Base-by-base conservation (phyloP, 345 rosid genomes). In the Barbarea vulgaris region DNA sequence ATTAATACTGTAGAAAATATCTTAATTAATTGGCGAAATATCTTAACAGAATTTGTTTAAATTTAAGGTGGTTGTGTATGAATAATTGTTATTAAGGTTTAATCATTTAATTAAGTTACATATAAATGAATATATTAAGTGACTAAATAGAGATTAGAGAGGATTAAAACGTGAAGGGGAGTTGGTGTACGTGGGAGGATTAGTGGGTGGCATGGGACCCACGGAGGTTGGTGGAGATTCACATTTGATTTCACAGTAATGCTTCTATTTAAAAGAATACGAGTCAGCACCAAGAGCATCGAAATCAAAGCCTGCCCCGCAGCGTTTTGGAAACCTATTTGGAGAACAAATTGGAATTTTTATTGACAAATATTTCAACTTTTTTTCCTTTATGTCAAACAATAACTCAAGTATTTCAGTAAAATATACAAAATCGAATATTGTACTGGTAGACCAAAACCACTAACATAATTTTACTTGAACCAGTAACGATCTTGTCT, bases 151-250 rank as follows among this genome's bases (percentile, higher is more conserved):
- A 58, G 30, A n/a, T n/a, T n/a, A n/a, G n/a, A n/a, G n/a, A n/a
- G 44, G 41, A 76, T 52, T 41, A 67, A 67, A 76, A 76, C 80
- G 75, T 76, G 80, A 69, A 34, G 42, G 57, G 70, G 80, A 76
- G 80, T 76, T 62, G 80, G 80, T 76, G 70, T 61, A 62, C 70
- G 63, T 60, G 70, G 51, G 69, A 30, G 30, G 50, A 52, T 69
- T 60, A 69, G 75, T 69, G 58, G 80, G 59, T 69, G 65, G 75
- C 24, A 27, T 76, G 75, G 80, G 80, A 54, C 75, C 80, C 75
- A 76, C 34, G 13, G 75, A 44, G 70, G 80, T 76, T 76, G 80
- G 80, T 76, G 75, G 13, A 54, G 79, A 69, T 69, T 63, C 80
- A 76, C 80, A 36, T 37, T 59, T 59, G 4, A 52, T 39, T 76